A percentile compares a stretch with the other conserved stretches of the same genome.
Conservation (phyloP, 371 early-diverging fungal genomes). For the Mucor indicus region DNA sequence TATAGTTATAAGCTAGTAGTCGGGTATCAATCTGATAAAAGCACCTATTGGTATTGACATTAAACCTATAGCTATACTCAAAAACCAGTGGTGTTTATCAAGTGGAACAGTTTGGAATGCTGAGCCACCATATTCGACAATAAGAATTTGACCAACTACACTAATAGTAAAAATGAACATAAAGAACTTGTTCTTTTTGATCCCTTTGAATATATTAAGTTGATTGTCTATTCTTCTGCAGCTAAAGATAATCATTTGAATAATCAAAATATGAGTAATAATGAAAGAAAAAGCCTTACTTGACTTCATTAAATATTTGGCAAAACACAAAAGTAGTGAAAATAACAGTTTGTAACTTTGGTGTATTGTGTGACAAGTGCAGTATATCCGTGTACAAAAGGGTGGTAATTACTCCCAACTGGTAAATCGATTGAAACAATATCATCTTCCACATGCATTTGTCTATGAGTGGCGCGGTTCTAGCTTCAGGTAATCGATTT, state of each 20-base stretch:
- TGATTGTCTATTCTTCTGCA: conserved; percentile 66
- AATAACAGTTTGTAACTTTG: conserved; percentile 47
- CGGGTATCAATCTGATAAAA: conserved; percentile 64
- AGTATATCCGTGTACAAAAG: conserved; percentile 47
- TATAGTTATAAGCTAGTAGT: conserved; percentile 35
- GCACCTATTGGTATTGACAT: conserved; percentile 71
- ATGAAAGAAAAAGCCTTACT: conserved; percentile 25
- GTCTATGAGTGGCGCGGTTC: conserved; percentile 62
- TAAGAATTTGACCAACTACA: conserved; percentile 54
- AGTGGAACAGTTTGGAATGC: conserved; percentile 61
- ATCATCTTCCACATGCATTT: conserved; percentile 77
- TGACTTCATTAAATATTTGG: conserved; percentile 71
- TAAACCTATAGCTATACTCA: conserved; percentile 63
- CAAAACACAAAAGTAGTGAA: conserved; percentile 74
- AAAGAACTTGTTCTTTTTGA: conserved; percentile 59
- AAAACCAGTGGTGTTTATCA: conserved; percentile 56
- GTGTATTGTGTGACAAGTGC: conserved; percentile 5
- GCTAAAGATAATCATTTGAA: conserved; percentile 16
- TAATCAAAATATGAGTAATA: background rate
- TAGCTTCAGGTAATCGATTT: conserved; percentile 58
- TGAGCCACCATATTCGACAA: conserved; percentile 61
- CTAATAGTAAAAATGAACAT: conserved; percentile 55
- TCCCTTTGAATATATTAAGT: conserved; percentile 61
- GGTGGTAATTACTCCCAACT: conserved; percentile 53
- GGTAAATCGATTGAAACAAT: conserved; percentile 59